Base-by-base conservation (phyloP, 805 yeast genomes). In the Pichia nanzhaoensis region DNA sequence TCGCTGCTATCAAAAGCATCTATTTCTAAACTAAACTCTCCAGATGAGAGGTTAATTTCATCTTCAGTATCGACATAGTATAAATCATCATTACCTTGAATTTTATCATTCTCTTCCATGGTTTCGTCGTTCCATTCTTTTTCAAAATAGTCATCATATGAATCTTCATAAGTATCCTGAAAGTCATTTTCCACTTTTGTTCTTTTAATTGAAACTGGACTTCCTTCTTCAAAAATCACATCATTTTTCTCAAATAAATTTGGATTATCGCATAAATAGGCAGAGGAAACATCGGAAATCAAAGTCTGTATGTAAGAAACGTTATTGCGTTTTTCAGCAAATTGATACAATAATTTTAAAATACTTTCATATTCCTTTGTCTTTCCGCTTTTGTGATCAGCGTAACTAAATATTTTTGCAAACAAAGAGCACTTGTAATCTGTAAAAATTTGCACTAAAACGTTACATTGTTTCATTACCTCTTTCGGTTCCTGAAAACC, bases 391-490 rank as follows among this genome's bases (percentile, higher is more conserved):
- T 16, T 19, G 22, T 19, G 22, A 18, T 24, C 24, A 21, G 19
- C 43, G 18, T 27, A 18, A 6, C n/a, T 6, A 16, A 30, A 39
- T 10, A 21, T 10, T 4, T 10, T 34, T n/a, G 21, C 28, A 19
- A 31, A 22, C 27, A 37, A 14, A 3, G 14, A 20, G 16, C 19
- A 1, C 30, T 22, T 19, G 27, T 38, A 39, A 24, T 33, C 28
- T 9, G 35, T 24, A 19, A 34, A 34, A 19, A 33, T 14, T n/a
- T 42, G 32, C 7, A 44, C 17, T 31, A 44, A 35, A 31, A 40
- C 19, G 6, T 39, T 39, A 20, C 47, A 35, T 4, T 39, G 19
- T 39, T 34, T 33, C 39, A 36, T 18, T 4, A 43, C 30, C 13
- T 28, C 40, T 17, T 12, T 24, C 28, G 19, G 18, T 5, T 27